Evolutionary conservation across 2,329 filamentous ascomycete genomes (phyloP), one percentile per base, ranked within the genome.

Genomic region (Curvularia lunata): DNA sequence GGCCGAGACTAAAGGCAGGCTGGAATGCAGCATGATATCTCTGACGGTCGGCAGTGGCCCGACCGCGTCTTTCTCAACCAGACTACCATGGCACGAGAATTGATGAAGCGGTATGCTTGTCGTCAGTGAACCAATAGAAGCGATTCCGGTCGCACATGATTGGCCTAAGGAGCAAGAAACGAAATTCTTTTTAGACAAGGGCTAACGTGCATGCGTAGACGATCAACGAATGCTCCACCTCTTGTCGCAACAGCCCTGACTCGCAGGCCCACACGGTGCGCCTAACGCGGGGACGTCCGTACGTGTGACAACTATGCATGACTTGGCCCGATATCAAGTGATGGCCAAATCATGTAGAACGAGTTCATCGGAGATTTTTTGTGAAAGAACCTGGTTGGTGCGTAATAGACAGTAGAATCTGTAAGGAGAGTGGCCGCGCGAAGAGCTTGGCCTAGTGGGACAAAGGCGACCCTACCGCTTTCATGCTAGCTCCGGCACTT

Each of bases 91-190:
- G 54, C 34, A 50, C 50, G 46, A 41, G 42, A 23, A 21, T 27
- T n/a, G 23, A 57, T 42, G 54, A 50, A 54, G 55, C 51, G 55
- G 55, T 49, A 54, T 55, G 32, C 52, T 27, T 30, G 46, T 51
- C 46, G 55, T 53, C 37, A 32, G 25, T 25, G 37, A 38, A 9
- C 55, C 55, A 58, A 55, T 58, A 32, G 51, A 50, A 54, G 10
- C 10, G 8, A 2, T 16, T 27, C 32, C 40, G 40, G 23, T 3
- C 25, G 12, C 10, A 19, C 27, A 16, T 54, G 51, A 54, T 54
- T 58, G 55, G 51, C 51, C 25, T 47, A 6, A 23, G 41, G 37
- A 9, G 25, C 21, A 50, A 54, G 46, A 30, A 27, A 43, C 34
- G 34, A 50, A 58, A 58, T 49, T 58, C 51, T 21, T 58, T 45